Conservation (phyloP, 306 rosid genomes). For the Cucumis sativus region Cucumber_9930_V3 NC_026657.2:29094001-29094500, state of each 20-base stretch:
- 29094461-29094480: constrained; percentile 78
- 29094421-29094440: constrained; percentile 67
- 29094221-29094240: neutral
- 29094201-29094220: constrained; percentile 13
- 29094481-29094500: constrained; percentile 78
- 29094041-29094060: neutral
- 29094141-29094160: neutral
- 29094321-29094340: constrained; percentile 46
- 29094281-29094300: neutral
- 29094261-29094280: neutral
- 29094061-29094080: neutral
- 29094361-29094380: constrained; percentile 83
- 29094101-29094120: constrained; percentile 22
- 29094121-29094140: constrained; percentile 15
- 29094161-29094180: constrained; percentile 23
- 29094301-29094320: constrained; percentile 1
- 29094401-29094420: constrained; percentile 61
- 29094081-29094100: neutral
- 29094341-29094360: constrained; percentile 80
- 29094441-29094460: constrained; percentile 58
- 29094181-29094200: constrained; percentile 16
- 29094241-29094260: constrained; percentile 9
- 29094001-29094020: neutral
- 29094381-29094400: constrained; percentile 43
- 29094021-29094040: neutral